Percentiles rank a stretch among this genome's conserved stretches.
These are phyloP conservation scores for Epichloe coenophiala DNA, from an alignment of 2,329 filamentous ascomycete species.

Conservation along the genomic window DNA sequence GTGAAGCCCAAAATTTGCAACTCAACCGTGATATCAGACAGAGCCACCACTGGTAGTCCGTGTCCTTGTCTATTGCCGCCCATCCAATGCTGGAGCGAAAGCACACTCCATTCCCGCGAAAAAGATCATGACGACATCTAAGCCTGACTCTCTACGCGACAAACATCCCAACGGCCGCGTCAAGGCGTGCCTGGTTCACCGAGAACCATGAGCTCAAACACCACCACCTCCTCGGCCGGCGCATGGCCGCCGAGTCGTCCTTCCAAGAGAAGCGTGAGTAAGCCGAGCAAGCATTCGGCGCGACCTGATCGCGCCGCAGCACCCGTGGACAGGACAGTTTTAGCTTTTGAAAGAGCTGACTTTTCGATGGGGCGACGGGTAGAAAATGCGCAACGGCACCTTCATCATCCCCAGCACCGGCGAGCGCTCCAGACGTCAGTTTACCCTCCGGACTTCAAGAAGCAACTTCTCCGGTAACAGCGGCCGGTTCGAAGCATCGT, in stretches of 20 bases:
- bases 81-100: too few relatives aligned
- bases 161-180: slow-evolving; percentile 1
- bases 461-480: slow-evolving; percentile 15
- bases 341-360: neutral
- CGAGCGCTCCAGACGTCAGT: slow-evolving; percentile 66
- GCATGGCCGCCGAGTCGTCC: slow-evolving; percentile 29
- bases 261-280: slow-evolving; percentile 32
- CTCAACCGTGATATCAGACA: too few relatives aligned
- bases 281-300: neutral
- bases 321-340: neutral
- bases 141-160: neutral
- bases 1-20: too few relatives aligned
- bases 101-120: neutral
- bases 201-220: slow-evolving; percentile 26
- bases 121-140: slow-evolving; percentile 2
- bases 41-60: too few relatives aligned
- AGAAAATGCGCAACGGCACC: slow-evolving; percentile 72
- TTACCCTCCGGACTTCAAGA: slow-evolving; percentile 53
- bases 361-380: neutral
- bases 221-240: slow-evolving; percentile 17
- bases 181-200: slow-evolving; percentile 8
- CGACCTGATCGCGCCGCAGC: neutral
- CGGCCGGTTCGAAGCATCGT: slow-evolving; percentile 9
- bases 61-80: too few relatives aligned
- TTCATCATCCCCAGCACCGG: slow-evolving; percentile 80